A percentile compares a stretch with the other conserved stretches of the same genome.
These are phyloP conservation scores for Rhodamnia rubescens DNA, from an alignment of 345 rosid species.

Conservation along the genomic window DNA sequence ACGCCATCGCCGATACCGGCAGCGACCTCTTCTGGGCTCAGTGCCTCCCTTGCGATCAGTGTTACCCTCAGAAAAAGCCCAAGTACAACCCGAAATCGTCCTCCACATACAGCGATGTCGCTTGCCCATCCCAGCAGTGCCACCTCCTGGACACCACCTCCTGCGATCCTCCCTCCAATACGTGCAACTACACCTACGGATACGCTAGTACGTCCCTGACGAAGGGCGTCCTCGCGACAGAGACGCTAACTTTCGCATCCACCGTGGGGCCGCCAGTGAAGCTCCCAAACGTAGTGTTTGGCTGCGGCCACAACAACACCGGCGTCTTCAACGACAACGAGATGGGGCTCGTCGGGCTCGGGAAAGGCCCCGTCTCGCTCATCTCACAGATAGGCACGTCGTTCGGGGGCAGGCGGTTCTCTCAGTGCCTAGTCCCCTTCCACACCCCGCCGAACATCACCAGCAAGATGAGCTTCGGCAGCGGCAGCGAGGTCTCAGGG, in stretches of 20 bases:
- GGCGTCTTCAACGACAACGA: constrained; percentile 24
- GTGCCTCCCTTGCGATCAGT: constrained; percentile 6
- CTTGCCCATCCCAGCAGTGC: background rate
- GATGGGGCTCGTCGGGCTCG: constrained; percentile 53
- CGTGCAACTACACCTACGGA: background rate
- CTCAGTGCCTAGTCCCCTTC: constrained; percentile 47
- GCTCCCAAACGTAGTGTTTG: constrained; percentile 22
- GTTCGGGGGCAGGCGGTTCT: constrained; percentile 34
- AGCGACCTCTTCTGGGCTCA: constrained; percentile 4
- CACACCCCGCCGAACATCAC: constrained; percentile 5
- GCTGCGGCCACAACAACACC: constrained; percentile 40
- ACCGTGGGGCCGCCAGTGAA: constrained; percentile 17
- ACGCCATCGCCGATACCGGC: background rate
- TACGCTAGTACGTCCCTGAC: background rate
- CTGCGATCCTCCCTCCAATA: background rate
- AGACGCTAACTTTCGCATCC: constrained; percentile 34
- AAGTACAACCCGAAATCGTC: constrained; percentile 10
- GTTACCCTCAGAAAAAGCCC: constrained; percentile 1
- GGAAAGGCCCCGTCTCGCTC: constrained; percentile 37
- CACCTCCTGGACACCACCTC: background rate
- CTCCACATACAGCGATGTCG: constrained; percentile 4
- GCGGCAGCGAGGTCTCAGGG: constrained; percentile 28
- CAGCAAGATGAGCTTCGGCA: constrained; percentile 48
- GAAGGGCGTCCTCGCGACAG: constrained; percentile 9
- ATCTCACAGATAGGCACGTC: constrained; percentile 33